Conservation (phyloP, 2,329 filamentous ascomycete species). For the Paracoccidioides brasiliensis region DNA sequence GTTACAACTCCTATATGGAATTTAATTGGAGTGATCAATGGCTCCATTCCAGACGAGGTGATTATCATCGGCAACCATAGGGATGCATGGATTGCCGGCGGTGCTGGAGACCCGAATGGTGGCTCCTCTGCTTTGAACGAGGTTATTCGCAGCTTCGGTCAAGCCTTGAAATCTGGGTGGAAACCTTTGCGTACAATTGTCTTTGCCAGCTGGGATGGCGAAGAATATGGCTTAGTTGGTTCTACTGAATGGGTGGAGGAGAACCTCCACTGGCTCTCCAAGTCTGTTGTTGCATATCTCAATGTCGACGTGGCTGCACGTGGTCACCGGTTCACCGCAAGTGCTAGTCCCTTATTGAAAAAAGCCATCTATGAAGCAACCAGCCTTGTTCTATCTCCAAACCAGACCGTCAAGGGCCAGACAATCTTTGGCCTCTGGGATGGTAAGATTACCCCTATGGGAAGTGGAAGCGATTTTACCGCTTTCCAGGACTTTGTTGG, state of each 20-base stretch:
- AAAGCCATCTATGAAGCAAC: constrained; percentile 57
- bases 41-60: constrained; percentile 70
- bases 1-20: constrained; percentile 76
- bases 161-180: constrained; percentile 61
- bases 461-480: constrained; percentile 61
- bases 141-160: constrained; percentile 60
- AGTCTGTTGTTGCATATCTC: constrained; percentile 64
- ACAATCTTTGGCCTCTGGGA: constrained; percentile 58
- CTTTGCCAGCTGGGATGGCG: constrained; percentile 73
- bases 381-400: constrained; percentile 52
- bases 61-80: constrained; percentile 85
- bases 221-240: constrained; percentile 76
- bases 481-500: constrained; percentile 63
- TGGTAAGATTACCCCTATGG: constrained; percentile 51
- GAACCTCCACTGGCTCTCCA: constrained; percentile 65
- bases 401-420: constrained; percentile 57
- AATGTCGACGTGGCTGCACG: constrained; percentile 68
- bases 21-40: constrained; percentile 84
- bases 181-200: constrained; percentile 81
- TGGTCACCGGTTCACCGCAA: constrained; percentile 50
- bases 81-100: constrained; percentile 81
- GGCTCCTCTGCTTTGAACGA: constrained; percentile 71
- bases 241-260: constrained; percentile 92
- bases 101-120: constrained; percentile 69
- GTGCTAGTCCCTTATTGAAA: constrained; percentile 64